Evolutionary conservation across 345 rosid species (phyloP), one percentile per base, ranked within the genome.

Genomic region (Laguncularia racemosa): DNA sequence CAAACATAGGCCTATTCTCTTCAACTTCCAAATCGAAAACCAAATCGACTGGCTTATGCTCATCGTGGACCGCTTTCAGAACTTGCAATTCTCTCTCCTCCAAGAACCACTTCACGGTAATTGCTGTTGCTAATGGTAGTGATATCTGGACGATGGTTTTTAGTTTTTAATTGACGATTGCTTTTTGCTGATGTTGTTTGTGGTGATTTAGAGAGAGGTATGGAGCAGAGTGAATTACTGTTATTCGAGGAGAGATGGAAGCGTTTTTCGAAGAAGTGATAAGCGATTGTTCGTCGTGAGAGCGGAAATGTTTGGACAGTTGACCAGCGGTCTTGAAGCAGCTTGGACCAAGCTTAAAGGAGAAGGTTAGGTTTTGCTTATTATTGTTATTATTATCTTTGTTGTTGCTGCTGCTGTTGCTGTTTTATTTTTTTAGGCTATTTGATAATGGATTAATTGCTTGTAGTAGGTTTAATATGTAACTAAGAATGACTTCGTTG

Each of bases 341-440:
- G 96, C 99, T 72, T 93, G 99, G 99, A 86, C 62, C 76, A 93
- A 85, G 80, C 97, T 93, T 67, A 93, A 81, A 82, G 99, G 97
- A 61, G 91, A 75, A 87, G 99, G 97, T 93, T 70, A 47, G 47
- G 23, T 0, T 38, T 67, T 48, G n/a, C 61, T 44, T 16, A 2
- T 7, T 58, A 8, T 50, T 5, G 18, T 16, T 15, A 54, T 13
- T 54, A 26, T n/a, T n/a, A n/a, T n/a, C n/a, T n/a, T n/a, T n/a
- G n/a, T n/a, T n/a, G n/a, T n/a, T n/a, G n/a, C n/a, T n/a, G n/a
- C n/a, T n/a, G n/a, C n/a, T n/a, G n/a, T n/a, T 23, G 28, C 2
- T 23, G 4, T 23, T 23, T 23, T 23, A 23, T 23, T 23, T 23
- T 14, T 23, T 11, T 21, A 16, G 23, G 21, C 16, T 12, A 15